A percentile compares a stretch with the other conserved stretches of the same genome.
These are phyloP conservation scores for Butyriboletus regius DNA, from an alignment of 1,284 basidiomycete species.

Conservation along the genomic window DNA sequence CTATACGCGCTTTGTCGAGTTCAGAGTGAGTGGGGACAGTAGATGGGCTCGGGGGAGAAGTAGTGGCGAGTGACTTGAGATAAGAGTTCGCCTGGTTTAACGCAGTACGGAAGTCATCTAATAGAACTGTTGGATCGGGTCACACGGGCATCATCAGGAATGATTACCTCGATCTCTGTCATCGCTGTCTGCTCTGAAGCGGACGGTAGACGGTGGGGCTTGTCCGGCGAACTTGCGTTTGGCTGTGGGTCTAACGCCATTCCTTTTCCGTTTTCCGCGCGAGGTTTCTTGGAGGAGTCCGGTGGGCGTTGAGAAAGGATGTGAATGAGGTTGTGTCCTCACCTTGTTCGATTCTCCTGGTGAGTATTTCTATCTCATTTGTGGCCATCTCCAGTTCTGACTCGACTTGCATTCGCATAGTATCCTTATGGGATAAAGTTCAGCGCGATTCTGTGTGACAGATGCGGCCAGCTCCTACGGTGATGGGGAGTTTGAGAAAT, in stretches of 20 bases:
- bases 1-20: constrained; percentile 50
- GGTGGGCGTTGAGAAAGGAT: background rate
- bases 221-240: constrained; percentile 40
- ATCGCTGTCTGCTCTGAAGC: constrained; percentile 33
- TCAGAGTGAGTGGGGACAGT: constrained; percentile 39
- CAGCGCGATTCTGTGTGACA: constrained; percentile 1
- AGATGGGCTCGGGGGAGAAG: constrained; percentile 44
- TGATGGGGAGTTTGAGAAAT: constrained; percentile 60
- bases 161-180: constrained; percentile 33
- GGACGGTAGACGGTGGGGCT: constrained; percentile 23
- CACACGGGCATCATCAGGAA: background rate
- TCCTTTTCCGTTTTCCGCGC: constrained; percentile 36
- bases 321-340: constrained; percentile 16
- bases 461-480: constrained; percentile 37
- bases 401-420: constrained; percentile 65
- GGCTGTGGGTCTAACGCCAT: constrained; percentile 25
- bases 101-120: constrained; percentile 64
- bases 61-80: constrained; percentile 47
- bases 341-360: constrained; percentile 58
- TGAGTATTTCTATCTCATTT: constrained; percentile 62
- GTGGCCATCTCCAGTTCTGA: constrained; percentile 69
- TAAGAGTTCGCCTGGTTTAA: constrained; percentile 54
- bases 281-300: constrained; percentile 33
- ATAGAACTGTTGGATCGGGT: constrained; percentile 13
- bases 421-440: constrained; percentile 40